Base-by-base conservation (phyloP, 805 yeast genomes). In the Ogataea pignaliae region DNA sequence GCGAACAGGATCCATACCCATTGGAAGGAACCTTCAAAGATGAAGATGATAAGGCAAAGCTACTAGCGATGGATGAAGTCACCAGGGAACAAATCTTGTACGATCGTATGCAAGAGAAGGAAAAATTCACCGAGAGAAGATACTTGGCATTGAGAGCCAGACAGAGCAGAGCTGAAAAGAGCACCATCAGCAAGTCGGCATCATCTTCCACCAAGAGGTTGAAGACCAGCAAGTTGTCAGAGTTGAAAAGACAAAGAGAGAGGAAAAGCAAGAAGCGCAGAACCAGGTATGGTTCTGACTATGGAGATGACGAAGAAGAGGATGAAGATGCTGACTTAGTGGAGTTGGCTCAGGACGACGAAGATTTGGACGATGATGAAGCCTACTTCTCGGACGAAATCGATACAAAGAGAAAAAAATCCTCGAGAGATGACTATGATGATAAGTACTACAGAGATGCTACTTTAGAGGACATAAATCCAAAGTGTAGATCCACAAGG, bases 61-160 rank as follows among this genome's bases (percentile, higher is more conserved):
- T 78, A 53, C 69, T 86, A 57, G 81, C 72, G 1, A 75, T 93
- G 81, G 95, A 91, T 44, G 99, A 93, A 71, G 79, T 93, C 63
- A 87, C 87, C 57, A 84, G 98, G 59, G 99, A 93, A 70, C 83
- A 85, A 54, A 79, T 89, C 44, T 75, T 93, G 44, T 93, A 88
- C 56, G 98, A 91, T 44, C 87, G 99, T 65, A 79, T 88, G 9
- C 97, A 89, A 66, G 95, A 87, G 49, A 78, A 88, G 81, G 96
- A 91, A 64, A 81, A 85, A 53, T 90, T 73, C 66, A 82, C 86
- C 47, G 98, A 93, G 67, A 80, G 88, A 59, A 78, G 78, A 61
- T 82, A 85, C 56, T 79, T 95, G 56, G 88, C 86, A 28, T 83
- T 88, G 60, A 84, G 98, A 66, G 84, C 88, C 55, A 78, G 71